Conservation (phyloP, 306 rosid genomes). For the Glycyrrhiza uralensis region DNA sequence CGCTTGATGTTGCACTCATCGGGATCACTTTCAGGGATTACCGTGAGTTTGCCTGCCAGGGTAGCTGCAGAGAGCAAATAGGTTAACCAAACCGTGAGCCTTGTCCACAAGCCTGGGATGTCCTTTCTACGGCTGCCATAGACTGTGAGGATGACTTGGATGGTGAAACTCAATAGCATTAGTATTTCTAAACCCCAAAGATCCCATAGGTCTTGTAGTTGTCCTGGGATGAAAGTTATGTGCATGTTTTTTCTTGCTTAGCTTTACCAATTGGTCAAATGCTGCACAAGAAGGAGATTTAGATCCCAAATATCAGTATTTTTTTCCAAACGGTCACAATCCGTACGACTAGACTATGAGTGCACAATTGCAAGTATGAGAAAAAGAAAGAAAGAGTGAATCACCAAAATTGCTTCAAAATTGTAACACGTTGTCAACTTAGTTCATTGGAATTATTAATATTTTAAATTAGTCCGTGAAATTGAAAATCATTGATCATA, state of each 20-base stretch:
- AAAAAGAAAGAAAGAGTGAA: too few species aligned
- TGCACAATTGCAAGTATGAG: too few species aligned
- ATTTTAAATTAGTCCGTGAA: too few species aligned
- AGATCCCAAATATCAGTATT: neutral
- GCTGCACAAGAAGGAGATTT: slow-evolving; percentile 23
- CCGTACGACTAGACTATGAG: too few species aligned
- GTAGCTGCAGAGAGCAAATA: slow-evolving; percentile 50
- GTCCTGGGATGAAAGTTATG: slow-evolving; percentile 35
- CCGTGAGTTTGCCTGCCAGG: slow-evolving; percentile 57
- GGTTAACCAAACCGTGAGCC: slow-evolving; percentile 55
- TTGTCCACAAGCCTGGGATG: slow-evolving; percentile 44
- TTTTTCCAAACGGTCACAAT: too few species aligned
- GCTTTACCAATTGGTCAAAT: slow-evolving; percentile 1
- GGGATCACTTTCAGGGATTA: slow-evolving; percentile 40
- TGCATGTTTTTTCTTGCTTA: slow-evolving; percentile 25
- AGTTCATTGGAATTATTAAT: too few species aligned
- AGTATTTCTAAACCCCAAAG: slow-evolving; percentile 53
- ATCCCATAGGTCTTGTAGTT: slow-evolving; percentile 41
- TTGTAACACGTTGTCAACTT: too few species aligned
- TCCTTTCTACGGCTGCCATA: slow-evolving; percentile 57
- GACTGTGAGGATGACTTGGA: slow-evolving; percentile 50
- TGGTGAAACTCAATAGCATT: slow-evolving; percentile 41
- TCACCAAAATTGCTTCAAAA: too few species aligned
- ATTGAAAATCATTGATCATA: too few species aligned
- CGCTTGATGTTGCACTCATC: slow-evolving; percentile 37